A percentile compares a stretch with the other conserved stretches of the same genome.
Conservation (phyloP, 2,329 filamentous ascomycete species). For the Cordyceps pruinosa region DNA sequence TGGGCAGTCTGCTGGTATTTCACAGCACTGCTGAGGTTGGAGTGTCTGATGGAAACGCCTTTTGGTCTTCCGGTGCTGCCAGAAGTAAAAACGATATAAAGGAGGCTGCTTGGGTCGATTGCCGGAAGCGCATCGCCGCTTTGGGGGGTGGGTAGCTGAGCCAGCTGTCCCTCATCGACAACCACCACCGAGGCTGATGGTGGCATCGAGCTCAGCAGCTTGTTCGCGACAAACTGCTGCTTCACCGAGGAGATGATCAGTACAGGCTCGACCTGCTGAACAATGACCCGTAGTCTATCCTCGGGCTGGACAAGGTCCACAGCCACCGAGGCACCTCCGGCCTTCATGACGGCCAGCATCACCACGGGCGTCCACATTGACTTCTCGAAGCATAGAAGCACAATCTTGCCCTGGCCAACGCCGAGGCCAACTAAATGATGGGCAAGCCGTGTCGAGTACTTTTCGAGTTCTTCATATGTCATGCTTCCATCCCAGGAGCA, state of each 20-base stretch:
- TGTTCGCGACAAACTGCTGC: conserved; percentile 11
- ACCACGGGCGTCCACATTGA: conserved; percentile 20
- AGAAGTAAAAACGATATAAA: conserved; percentile 44
- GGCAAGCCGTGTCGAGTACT: conserved; percentile 13
- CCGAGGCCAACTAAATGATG: conserved; percentile 15
- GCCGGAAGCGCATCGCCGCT: not conserved
- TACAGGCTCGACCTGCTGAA: conserved; percentile 13
- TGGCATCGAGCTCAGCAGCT: not conserved
- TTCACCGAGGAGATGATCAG: conserved; percentile 16
- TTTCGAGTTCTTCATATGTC: conserved; percentile 32
- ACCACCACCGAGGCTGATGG: conserved; percentile 1
- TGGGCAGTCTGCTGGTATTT: conserved; percentile 5
- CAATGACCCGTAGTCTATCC: conserved; percentile 15
- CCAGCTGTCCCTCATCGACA: not conserved
- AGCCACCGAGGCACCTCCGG: conserved; percentile 21
- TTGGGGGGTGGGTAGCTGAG: not conserved
- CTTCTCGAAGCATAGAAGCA: conserved; percentile 21
- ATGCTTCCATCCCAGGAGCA: conserved; percentile 38
- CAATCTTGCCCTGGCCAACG: conserved; percentile 20
- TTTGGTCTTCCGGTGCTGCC: conserved; percentile 45
- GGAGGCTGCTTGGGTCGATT: not conserved
- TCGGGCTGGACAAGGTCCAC: conserved; percentile 21
- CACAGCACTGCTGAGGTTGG: conserved; percentile 13
- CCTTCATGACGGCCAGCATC: conserved; percentile 20
- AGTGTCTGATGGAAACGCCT: conserved; percentile 33